Base-by-base conservation (phyloP, 1,139 yeast species). In the Debaryomyces sp. region DNA sequence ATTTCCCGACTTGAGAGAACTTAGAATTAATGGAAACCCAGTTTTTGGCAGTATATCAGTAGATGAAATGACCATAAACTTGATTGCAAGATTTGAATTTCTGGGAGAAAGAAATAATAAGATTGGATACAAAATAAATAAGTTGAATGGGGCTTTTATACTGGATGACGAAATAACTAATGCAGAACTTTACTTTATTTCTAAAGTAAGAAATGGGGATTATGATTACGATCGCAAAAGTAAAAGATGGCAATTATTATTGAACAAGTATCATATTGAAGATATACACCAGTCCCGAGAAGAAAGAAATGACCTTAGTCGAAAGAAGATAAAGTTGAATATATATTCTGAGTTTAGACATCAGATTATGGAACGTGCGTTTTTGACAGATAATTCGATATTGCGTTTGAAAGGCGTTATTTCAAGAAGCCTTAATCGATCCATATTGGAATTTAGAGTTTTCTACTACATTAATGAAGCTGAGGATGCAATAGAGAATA, bases 171-270 rank as follows among this genome's bases (percentile, higher is more conserved):
- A 85, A 48, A 72, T 90, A 26, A 54, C 54, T 2, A 87, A 85
- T 54, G 85, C 89, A 0, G 96, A 89, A 58, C 62, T 88, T 4
- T 89, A 80, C 58, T 84, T 87, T 54, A 71, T 87, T 30, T 75
- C 84, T 2, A 75, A 76, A 54, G 82, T 85, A 0, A 62, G 60
- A 12, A 59, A 63, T 17, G 70, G 71, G 0, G 55, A 58, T 7
- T 60, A 67, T 38, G 46, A 49, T 1, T 72, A 69, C 48, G 59
- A 70, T 47, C 47, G 52, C 2, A 45, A 50, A 23, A 47, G 63
- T 34, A 8, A 43, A 17, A 51, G 69, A 41, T 73, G 78, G 77
- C 24, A 35, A 4, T 27, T 53, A 12, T 60, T 75, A 29, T 49
- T 63, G 8, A 18, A 47, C 4, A 70, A 68, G 49, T 62, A 75